Evolutionary conservation across 805 yeast genomes (phyloP).

Genomic region (Danielia oregonensis): DNA sequence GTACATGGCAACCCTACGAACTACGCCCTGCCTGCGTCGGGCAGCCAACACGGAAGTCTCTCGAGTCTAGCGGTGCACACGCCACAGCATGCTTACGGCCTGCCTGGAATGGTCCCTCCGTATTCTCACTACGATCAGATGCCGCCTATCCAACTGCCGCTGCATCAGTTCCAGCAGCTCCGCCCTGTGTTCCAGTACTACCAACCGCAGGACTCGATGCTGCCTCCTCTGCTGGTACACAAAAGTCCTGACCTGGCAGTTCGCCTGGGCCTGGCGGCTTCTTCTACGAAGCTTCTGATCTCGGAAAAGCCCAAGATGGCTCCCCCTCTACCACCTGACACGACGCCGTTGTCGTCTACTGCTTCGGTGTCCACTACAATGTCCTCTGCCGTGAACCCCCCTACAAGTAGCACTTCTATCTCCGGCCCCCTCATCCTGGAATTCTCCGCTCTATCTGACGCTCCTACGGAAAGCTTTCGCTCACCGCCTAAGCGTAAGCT

Average conservation of each 20-base stretch:
- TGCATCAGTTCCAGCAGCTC: not conserved
- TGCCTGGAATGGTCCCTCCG: not conserved
- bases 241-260: not conserved
- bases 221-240: not conserved
- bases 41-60: no score
- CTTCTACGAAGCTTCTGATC: not conserved
- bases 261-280: not conserved
- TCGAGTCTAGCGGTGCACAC: no score
- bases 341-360: not conserved
- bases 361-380: not conserved
- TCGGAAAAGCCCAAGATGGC: not conserved
- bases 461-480: no score
- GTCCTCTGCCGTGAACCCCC: not conserved
- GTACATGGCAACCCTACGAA: no score
- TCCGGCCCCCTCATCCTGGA: no score
- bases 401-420: no score
- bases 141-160: not conserved
- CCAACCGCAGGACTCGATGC: constrained; percentile 1
- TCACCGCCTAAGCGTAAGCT: constrained; percentile 1
- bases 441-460: no score
- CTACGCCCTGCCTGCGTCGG: no score
- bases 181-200: constrained; percentile 1
- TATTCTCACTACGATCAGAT: not conserved
- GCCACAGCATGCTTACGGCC: not conserved
- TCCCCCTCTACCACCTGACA: not conserved